Conservation (phyloP, 768 basidiomycete species). For the Fistulinella prunicolor region DNA sequence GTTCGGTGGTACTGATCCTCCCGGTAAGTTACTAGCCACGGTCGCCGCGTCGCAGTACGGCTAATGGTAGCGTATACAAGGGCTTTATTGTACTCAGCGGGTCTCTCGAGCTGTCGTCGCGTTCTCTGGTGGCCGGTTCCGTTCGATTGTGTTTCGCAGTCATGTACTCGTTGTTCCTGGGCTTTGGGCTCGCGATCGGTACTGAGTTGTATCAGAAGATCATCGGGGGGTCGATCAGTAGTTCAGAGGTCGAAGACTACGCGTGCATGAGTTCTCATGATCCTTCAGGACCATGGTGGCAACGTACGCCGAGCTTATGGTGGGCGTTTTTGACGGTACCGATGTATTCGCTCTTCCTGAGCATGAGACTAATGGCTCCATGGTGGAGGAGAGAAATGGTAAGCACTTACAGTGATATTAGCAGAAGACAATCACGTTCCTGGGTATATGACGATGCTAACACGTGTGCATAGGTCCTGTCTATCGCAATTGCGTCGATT, state of each 20-base stretch:
- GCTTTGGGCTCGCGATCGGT: slow-evolving; percentile 82
- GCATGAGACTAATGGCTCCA: slow-evolving; percentile 62
- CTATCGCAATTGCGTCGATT: slow-evolving; percentile 57
- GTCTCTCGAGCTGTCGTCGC: slow-evolving; percentile 73
- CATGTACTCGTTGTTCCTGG: slow-evolving; percentile 74
- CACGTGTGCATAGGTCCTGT: slow-evolving; percentile 35
- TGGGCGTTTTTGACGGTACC: slow-evolving; percentile 80
- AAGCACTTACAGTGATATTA: slow-evolving; percentile 16
- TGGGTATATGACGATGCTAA: neutral
- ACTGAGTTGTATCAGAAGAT: slow-evolving; percentile 63
- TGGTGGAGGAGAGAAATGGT: slow-evolving; percentile 57
- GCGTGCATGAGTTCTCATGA: slow-evolving; percentile 56
- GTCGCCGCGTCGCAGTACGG: neutral
- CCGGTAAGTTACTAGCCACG: no score
- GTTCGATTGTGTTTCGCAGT: slow-evolving; percentile 79
- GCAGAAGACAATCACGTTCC: neutral
- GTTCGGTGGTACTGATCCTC: slow-evolving; percentile 75
- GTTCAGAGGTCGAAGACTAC: slow-evolving; percentile 62
- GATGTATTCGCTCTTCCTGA: slow-evolving; percentile 62
- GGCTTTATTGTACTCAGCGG: slow-evolving; percentile 72
- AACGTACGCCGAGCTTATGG: slow-evolving; percentile 60
- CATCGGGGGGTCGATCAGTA: slow-evolving; percentile 41
- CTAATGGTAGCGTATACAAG: slow-evolving; percentile 18
- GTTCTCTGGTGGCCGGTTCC: slow-evolving; percentile 81
- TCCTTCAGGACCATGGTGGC: slow-evolving; percentile 66